These are phyloP conservation scores for Porcisia hertigi DNA, from an alignment of 208 protist species.

Conservation along the genomic window DNA sequence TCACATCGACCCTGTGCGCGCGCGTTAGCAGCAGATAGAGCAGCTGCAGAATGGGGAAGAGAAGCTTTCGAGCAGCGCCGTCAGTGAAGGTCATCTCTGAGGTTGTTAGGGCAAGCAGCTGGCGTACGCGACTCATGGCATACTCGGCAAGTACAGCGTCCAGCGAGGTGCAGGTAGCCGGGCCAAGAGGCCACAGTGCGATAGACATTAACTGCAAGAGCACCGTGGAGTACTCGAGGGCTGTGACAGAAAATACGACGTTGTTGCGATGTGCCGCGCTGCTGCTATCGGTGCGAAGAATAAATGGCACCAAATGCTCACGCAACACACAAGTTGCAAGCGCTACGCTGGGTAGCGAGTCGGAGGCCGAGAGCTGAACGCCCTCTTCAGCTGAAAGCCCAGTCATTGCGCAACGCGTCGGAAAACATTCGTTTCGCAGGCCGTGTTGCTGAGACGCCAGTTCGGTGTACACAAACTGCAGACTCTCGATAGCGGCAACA, in stretches of 20 bases:
- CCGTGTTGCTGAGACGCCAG: neutral
- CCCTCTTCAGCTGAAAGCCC: neutral
- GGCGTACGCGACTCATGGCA: constrained; percentile 25
- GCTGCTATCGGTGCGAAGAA: neutral
- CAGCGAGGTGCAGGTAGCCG: neutral
- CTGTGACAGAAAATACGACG: neutral
- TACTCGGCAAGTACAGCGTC: constrained; percentile 24
- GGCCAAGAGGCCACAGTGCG: constrained; percentile 13
- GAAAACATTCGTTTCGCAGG: neutral
- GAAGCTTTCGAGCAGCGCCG: constrained; percentile 1
- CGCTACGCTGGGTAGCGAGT: neutral
- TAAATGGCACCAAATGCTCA: constrained; percentile 2
- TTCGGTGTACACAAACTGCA: constrained; percentile 1
- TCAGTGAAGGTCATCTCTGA: constrained; percentile 1
- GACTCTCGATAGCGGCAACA: neutral
- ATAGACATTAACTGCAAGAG: constrained; percentile 16
- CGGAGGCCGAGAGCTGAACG: neutral
- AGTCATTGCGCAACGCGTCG: neutral
- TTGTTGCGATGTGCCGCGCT: neutral
- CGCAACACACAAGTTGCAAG: constrained; percentile 3
- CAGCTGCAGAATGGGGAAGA: constrained; percentile 29
- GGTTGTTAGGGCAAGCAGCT: constrained; percentile 19
- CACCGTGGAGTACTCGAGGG: neutral
- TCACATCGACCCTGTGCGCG: constrained; percentile 34
- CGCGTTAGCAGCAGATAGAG: constrained; percentile 49